phyloP scores from a whole-genome alignment of 148 eudicot genomes.

The Heliamphora exappendiculata region DNA sequence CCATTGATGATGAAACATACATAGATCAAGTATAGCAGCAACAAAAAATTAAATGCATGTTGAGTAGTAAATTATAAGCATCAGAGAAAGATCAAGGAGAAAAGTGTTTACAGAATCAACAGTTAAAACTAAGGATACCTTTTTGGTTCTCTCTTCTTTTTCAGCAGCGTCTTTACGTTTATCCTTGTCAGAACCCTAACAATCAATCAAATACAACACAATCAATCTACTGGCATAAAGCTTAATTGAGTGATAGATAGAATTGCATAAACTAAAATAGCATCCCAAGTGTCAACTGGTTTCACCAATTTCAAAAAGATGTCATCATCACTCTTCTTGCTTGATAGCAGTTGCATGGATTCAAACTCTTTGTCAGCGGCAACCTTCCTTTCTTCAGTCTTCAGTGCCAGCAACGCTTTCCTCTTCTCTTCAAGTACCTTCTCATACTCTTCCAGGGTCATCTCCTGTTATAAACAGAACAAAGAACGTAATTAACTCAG shows the following conservation, averaged over 20 bases:
- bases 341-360: conserved; percentile 62
- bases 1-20: neutral
- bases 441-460: conserved; percentile 83
- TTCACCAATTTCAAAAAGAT: conserved; percentile 63
- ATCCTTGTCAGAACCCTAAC: conserved; percentile 54
- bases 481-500: neutral
- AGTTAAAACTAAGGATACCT: conserved; percentile 23
- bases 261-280: neutral
- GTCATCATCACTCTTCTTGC: conserved; percentile 53
- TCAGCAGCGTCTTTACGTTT: conserved; percentile 49
- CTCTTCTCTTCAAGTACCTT: conserved; percentile 79
- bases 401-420: conserved; percentile 51
- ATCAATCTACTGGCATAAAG: neutral
- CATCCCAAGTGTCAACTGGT: neutral
- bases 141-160: conserved; percentile 51
- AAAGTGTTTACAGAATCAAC: neutral
- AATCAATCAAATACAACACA: neutral
- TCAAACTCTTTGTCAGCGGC: conserved; percentile 48
- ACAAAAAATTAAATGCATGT: neutral
- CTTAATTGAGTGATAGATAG: neutral
- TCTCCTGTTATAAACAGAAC: conserved; percentile 34
- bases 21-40: neutral
- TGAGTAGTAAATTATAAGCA: neutral
- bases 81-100: neutral
- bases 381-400: conserved; percentile 72